phyloP scores from a whole-genome alignment of 2,329 filamentous ascomycete species.

The Fusarium verrucosum region DNA sequence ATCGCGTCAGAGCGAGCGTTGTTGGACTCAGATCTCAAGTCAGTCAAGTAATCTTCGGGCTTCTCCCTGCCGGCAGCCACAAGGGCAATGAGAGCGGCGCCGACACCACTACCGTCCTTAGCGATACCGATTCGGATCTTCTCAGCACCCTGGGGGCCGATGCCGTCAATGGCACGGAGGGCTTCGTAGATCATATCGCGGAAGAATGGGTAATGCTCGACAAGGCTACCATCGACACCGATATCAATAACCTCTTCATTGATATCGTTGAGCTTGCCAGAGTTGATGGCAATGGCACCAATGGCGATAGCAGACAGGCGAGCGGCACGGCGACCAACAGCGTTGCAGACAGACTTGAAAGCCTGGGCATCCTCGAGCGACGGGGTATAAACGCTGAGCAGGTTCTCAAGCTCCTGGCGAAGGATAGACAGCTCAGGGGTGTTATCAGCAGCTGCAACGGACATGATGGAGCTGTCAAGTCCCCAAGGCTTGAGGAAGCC shows the following conservation, averaged over 20 bases:
- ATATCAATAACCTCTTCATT: conserved; percentile 82
- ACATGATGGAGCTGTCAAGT: conserved; percentile 90
- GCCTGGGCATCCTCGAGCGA: conserved; percentile 86
- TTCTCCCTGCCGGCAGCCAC: conserved; percentile 78
- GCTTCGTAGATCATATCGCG: conserved; percentile 88
- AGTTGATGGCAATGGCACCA: conserved; percentile 82
- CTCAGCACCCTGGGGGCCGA: conserved; percentile 81
- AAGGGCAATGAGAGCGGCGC: conserved; percentile 91
- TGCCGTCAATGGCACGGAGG: conserved; percentile 76
- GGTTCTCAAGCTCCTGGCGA: conserved; percentile 79
- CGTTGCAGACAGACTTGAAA: conserved; percentile 82
- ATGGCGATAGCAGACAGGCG: conserved; percentile 89
- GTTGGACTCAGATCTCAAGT: conserved; percentile 53
- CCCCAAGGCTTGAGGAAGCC: conserved; percentile 84
- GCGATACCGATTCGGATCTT: conserved; percentile 94
- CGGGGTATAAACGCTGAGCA: conserved; percentile 78
- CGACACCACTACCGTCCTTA: conserved; percentile 87
- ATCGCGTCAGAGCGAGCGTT: conserved; percentile 46
- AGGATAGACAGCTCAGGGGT: conserved; percentile 76
- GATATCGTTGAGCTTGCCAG: conserved; percentile 71
- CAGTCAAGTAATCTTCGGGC: conserved; percentile 55
- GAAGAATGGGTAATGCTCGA: conserved; percentile 96
- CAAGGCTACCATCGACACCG: conserved; percentile 91
- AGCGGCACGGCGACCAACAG: conserved; percentile 88
- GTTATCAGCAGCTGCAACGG: conserved; percentile 83